Conservation (phyloP, 2,329 filamentous ascomycete genomes). For the Talaromyces sp. region DNA sequence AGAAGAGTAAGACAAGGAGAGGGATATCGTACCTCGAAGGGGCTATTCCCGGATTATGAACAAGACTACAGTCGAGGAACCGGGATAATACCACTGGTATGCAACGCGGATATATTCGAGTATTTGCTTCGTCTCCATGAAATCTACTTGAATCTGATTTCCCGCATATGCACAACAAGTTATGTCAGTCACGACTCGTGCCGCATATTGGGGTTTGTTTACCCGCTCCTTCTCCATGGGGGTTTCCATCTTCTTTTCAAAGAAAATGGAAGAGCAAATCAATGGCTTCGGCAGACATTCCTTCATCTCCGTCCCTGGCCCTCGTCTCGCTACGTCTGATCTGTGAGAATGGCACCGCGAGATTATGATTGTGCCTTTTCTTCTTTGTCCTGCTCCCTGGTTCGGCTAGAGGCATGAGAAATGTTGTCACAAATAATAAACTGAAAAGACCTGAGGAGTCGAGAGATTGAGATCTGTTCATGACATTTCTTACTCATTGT, state of each 20-base stretch:
- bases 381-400: not conserved
- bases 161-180: not conserved
- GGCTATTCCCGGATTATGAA: not conserved
- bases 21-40: conserved; percentile 13
- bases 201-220: conserved; percentile 18
- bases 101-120: conserved; percentile 1
- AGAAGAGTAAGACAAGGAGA: conserved; percentile 1
- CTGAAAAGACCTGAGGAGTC: conserved; percentile 48
- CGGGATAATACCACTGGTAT: not conserved
- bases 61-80: not conserved
- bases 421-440: conserved; percentile 20
- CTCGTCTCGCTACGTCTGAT: not conserved
- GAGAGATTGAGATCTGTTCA: not conserved
- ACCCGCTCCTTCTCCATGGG: conserved; percentile 41
- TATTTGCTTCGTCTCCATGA: not conserved
- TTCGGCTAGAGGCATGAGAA: not conserved
- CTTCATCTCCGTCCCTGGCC: conserved; percentile 1
- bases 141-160: not conserved
- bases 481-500: not conserved
- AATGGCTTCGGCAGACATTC: conserved; percentile 43
- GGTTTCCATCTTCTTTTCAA: not conserved
- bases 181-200: not conserved
- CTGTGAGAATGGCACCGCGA: conserved; percentile 19
- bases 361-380: conserved; percentile 17
- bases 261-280: conserved; percentile 29